Percentiles rank a stretch among this genome's conserved stretches.
Evolutionary conservation across 495 filamentous ascomycete species (phyloP).

Genomic region (Talaromyces adpressus): DNA sequence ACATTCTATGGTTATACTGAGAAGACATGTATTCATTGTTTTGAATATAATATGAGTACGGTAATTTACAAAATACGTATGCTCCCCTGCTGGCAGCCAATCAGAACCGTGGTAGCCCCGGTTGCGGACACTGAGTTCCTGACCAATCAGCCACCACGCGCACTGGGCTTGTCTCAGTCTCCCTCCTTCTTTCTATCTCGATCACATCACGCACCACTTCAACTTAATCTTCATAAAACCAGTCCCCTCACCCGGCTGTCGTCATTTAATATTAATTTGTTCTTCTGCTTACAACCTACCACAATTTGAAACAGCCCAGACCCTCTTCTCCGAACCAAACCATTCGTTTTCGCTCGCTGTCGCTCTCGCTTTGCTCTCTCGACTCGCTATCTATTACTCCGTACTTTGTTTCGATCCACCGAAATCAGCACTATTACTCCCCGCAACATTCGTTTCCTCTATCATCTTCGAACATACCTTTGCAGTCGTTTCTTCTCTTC

Average conservation of each 20-base stretch:
- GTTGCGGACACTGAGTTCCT: not conserved
- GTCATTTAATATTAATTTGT: not conserved
- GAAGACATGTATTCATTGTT: no score
- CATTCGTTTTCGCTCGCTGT: not conserved
- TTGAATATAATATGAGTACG: not conserved
- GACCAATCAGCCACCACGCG: slow-evolving; percentile 1
- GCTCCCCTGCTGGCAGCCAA: not conserved
- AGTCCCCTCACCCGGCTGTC: not conserved
- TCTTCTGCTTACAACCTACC: not conserved
- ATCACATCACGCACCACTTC: not conserved
- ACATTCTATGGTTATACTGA: not conserved
- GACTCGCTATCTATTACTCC: slow-evolving; percentile 1
- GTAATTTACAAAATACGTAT: not conserved
- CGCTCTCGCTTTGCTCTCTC: not conserved
- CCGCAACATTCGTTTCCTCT: not conserved
- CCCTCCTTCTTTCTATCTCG: not conserved
- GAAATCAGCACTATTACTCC: not conserved
- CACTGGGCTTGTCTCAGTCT: slow-evolving; percentile 7
- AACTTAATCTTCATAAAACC: not conserved
- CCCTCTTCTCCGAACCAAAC: not conserved
- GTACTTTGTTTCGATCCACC: slow-evolving; percentile 9
- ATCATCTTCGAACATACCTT: not conserved
- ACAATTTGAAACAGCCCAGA: not conserved
- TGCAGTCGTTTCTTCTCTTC: not conserved
- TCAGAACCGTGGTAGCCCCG: not conserved